phyloP scores from a whole-genome alignment of 495 filamentous ascomycete species.

The Penicillium flavigenum region DNA sequence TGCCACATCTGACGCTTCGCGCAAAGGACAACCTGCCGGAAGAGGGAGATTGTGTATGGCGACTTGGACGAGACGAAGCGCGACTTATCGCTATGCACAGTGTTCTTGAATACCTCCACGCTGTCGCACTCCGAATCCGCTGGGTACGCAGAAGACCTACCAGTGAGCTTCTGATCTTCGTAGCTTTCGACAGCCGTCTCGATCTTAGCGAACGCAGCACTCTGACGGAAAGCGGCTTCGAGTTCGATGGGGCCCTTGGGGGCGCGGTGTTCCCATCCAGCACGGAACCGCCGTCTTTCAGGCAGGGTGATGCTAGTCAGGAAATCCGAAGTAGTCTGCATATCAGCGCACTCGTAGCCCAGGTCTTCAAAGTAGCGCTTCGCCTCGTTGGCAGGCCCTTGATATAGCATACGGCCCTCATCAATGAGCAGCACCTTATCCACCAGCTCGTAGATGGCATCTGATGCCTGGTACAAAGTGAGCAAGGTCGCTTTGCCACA shows the following conservation, averaged over 20 bases:
- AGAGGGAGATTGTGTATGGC: constrained; percentile 61
- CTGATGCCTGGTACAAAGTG: constrained; percentile 77
- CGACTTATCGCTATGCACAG: constrained; percentile 37
- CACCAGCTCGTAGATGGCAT: constrained; percentile 79
- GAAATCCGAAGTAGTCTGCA: constrained; percentile 82
- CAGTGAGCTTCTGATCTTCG: constrained; percentile 37
- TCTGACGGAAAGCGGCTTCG: constrained; percentile 54
- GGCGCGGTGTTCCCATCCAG: constrained; percentile 64
- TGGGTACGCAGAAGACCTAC: constrained; percentile 30
- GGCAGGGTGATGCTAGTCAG: constrained; percentile 77
- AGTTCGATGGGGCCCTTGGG: constrained; percentile 71
- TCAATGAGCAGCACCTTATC: constrained; percentile 86
- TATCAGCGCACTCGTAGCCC: constrained; percentile 71
- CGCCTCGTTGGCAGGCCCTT: constrained; percentile 68
- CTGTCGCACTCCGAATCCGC: constrained; percentile 47
- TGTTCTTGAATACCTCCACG: constrained; percentile 46
- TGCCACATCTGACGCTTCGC: constrained; percentile 62
- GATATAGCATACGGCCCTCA: constrained; percentile 74
- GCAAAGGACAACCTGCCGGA: constrained; percentile 61
- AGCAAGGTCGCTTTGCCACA: constrained; percentile 77
- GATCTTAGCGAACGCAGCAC: constrained; percentile 45
- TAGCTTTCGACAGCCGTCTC: constrained; percentile 51
- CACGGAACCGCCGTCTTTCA: constrained; percentile 58
- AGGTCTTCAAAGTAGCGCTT: constrained; percentile 76
- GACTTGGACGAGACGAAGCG: constrained; percentile 42